These are phyloP conservation scores for Asterella californica DNA, from an alignment of 225 moss, liverwort and hornwort genomes.

Conservation along the genomic window DNA sequence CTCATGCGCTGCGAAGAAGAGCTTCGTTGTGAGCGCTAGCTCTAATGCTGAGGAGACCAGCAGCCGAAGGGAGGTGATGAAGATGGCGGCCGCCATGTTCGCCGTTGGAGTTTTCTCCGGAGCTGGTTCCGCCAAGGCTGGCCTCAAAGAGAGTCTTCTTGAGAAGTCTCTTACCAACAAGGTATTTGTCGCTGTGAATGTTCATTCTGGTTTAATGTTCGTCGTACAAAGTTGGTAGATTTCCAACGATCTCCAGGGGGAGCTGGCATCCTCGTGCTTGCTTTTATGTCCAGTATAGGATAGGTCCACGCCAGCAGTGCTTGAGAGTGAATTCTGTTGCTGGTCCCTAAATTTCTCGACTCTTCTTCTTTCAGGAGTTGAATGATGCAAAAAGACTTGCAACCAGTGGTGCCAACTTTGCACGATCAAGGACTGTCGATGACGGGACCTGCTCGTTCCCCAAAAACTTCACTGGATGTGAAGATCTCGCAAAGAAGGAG, in stretches of 20 bases:
- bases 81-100: constrained; percentile 44
- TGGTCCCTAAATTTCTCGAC: too few relatives aligned
- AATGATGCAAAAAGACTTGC: constrained; percentile 54
- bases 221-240: not conserved
- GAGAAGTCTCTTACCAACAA: constrained; percentile 48
- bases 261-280: too few relatives aligned
- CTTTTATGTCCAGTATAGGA: too few relatives aligned
- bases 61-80: constrained; percentile 42
- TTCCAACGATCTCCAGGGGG: too few relatives aligned
- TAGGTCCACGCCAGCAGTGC: not conserved
- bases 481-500: constrained; percentile 49
- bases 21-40: constrained; percentile 38
- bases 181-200: constrained; percentile 16
- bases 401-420: constrained; percentile 53
- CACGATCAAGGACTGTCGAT: constrained; percentile 47
- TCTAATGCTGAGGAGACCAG: constrained; percentile 32
- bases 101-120: constrained; percentile 38
- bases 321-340: not conserved
- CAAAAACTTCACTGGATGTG: constrained; percentile 54
- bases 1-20: constrained; percentile 22
- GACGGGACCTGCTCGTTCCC: constrained; percentile 46
- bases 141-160: constrained; percentile 40
- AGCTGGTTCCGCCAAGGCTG: constrained; percentile 45
- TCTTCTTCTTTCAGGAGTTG: constrained; percentile 31
- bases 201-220: not conserved